Evolutionary conservation across 169 alveolate species (phyloP), one percentile per base, ranked within the genome.

Genomic region (Plasmodium vinckei): DNA sequence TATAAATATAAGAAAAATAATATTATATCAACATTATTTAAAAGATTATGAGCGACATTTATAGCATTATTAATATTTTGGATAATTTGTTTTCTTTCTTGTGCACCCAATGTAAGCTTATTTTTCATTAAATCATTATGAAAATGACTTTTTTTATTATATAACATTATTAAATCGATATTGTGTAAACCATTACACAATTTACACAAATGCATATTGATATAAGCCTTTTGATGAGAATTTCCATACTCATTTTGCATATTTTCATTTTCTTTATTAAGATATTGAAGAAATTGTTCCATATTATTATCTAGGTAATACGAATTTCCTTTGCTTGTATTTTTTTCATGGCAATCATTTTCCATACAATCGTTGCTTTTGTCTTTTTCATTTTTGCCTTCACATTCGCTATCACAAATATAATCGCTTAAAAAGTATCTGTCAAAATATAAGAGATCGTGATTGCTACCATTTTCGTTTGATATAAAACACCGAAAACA

Each of bases 131-230:
- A 19, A 23, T 86, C 56, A 42, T 70, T 12, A 86, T 86, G 87
- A 64, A 86, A 86, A 39, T 7, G 2, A 42, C 87, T 86, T 7
- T 70, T 70, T 44, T 86, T 71, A 51, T 86, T 86, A 54, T 86
- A 70, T 25, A 86, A 69, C 27, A 86, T 51, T 15, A 86, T 86
- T 51, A 86, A 59, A 86, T 86, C 91, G 5, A 86, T 86, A 47
- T 86, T 86, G 60, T 86, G 91, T 42, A 86, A 44, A 4, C 91
- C 91, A 10, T 23, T 47, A 72, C 91, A 86, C 49, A 44, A 47
- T 69, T 86, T 70, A 60, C 91, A 86, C 71, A 70, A 61, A 39
- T 69, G 39, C n/a, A 86, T 23, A 60, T 70, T 86, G 42, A 49
- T 70, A 53, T 86, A 86, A 33, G 54, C 59, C 10, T 59, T 49